These are phyloP conservation scores for Gynostemma pentaphyllum DNA, from an alignment of 306 rosid genomes.

Conservation along the genomic window DNA sequence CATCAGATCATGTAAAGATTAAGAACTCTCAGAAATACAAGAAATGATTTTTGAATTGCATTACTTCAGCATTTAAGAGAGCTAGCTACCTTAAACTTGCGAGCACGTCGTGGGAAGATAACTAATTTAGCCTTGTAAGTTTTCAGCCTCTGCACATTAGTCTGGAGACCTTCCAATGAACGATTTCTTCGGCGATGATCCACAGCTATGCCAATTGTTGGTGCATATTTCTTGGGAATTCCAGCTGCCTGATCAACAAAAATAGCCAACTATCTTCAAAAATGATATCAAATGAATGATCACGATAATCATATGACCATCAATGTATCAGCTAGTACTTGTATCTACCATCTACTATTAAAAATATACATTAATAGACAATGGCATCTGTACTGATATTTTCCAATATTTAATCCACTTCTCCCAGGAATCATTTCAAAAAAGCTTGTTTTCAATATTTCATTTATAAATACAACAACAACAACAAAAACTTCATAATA, in stretches of 20 bases:
- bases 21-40: not conserved
- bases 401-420: not conserved
- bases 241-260: constrained; percentile 32
- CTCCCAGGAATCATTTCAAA: too few species aligned
- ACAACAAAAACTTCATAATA: not conserved
- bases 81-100: constrained; percentile 34
- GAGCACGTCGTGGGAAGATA: constrained; percentile 47
- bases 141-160: constrained; percentile 46
- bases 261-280: not conserved
- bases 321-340: not conserved
- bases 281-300: not conserved
- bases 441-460: not conserved
- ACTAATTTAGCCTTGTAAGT: constrained; percentile 52
- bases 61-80: not conserved
- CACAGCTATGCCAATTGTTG: constrained; percentile 43
- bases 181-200: constrained; percentile 44
- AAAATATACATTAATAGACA: not conserved
- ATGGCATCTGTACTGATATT: not conserved
- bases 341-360: not conserved
- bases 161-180: constrained; percentile 44
- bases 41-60: not conserved
- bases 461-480: not conserved
- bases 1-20: not conserved
- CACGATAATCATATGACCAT: not conserved
- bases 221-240: constrained; percentile 45